Evolutionary conservation across 495 filamentous ascomycete genomes (phyloP).

Genomic region (Aspergillus homomorphus): DNA sequence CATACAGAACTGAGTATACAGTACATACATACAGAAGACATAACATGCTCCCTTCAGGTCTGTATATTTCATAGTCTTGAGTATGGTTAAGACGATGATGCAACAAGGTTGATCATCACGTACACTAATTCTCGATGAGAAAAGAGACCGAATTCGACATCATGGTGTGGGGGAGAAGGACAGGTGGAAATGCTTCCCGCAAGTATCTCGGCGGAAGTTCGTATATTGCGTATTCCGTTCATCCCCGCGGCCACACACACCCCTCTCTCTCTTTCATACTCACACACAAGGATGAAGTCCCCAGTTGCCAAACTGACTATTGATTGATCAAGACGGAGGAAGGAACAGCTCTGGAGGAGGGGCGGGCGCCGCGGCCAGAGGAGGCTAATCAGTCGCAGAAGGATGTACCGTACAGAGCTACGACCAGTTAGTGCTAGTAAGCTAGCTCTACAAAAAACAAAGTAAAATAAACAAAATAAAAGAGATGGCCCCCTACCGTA

Average conservation of each 20-base stretch:
- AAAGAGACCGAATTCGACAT: too few species aligned
- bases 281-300: background rate
- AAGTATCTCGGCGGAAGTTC: background rate
- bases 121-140: too few species aligned
- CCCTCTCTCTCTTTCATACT: too few species aligned
- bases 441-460: too few species aligned
- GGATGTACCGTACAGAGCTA: conserved; percentile 19
- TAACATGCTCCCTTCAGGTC: background rate
- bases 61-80: too few species aligned
- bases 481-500: too few species aligned
- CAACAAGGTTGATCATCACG: too few species aligned
- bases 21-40: background rate
- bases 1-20: background rate
- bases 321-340: conserved; percentile 16
- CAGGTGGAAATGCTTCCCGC: background rate
- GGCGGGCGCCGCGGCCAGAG: conserved; percentile 2
- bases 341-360: too few species aligned
- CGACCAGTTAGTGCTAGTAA: conserved; percentile 12
- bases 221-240: background rate
- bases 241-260: too few species aligned
- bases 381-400: conserved; percentile 14
- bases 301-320: conserved; percentile 12
- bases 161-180: too few species aligned
- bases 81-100: too few species aligned
- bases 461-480: too few species aligned